Conservation (phyloP, 1,284 basidiomycete genomes). For the Paramarasmius palmivorus region DNA sequence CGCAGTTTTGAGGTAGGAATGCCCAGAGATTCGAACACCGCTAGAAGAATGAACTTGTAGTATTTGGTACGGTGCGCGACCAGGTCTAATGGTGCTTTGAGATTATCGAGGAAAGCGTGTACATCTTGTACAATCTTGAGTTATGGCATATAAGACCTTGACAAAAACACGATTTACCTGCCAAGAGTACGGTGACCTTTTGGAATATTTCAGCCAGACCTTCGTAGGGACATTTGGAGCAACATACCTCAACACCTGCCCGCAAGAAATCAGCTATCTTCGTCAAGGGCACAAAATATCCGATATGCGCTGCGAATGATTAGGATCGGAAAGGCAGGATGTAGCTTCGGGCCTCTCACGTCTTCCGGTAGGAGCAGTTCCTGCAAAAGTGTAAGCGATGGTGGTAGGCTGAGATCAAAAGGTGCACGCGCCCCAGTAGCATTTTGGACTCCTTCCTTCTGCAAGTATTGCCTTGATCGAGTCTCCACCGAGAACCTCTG, state of each 20-base stretch:
- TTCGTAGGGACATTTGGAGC: background rate
- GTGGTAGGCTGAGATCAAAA: constrained; percentile 2
- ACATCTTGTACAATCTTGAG: constrained; percentile 65
- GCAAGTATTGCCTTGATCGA: constrained; percentile 80
- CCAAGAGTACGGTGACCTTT: constrained; percentile 86
- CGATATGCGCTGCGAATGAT: constrained; percentile 79
- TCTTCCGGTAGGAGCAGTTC: constrained; percentile 91
- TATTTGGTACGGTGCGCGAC: constrained; percentile 89
- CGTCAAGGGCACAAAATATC: constrained; percentile 93
- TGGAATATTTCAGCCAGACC: background rate
- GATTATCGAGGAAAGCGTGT: constrained; percentile 97
- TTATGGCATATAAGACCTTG: too few relatives aligned
- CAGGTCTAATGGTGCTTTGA: constrained; percentile 96
- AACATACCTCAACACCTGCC: constrained; percentile 78
- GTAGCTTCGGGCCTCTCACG: constrained; percentile 53
- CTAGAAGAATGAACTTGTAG: constrained; percentile 82
- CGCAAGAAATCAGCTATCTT: constrained; percentile 97
- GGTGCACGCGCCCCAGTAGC: constrained; percentile 81
- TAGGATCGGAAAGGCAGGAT: constrained; percentile 3
- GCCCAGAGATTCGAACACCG: constrained; percentile 87
- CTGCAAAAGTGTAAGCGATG: constrained; percentile 40
- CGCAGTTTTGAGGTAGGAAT: constrained; percentile 85
- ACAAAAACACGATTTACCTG: constrained; percentile 72
- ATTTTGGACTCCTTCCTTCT: constrained; percentile 77
- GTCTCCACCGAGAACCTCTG: constrained; percentile 90